phyloP scores from a whole-genome alignment of 805 yeast species.

The Ogataea trehaloabstinens region DNA sequence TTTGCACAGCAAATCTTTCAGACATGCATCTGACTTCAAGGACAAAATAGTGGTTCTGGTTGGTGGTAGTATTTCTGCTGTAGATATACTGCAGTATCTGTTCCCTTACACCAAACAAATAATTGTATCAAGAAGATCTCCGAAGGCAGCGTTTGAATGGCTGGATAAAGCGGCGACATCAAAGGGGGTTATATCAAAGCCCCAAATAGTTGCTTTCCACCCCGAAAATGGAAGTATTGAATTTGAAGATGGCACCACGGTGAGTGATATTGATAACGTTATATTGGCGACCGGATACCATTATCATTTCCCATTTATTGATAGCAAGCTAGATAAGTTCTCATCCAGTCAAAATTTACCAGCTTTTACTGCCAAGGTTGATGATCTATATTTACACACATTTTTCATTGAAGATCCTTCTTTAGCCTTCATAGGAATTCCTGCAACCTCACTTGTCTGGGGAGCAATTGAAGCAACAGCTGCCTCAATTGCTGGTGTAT shows the following conservation, averaged over 20 bases:
- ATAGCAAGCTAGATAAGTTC: conserved; percentile 2
- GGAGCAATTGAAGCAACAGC: conserved; percentile 46
- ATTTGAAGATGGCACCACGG: conserved; percentile 35
- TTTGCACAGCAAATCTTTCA: conserved; percentile 26
- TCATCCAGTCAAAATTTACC: conserved; percentile 7
- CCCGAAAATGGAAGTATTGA: conserved; percentile 30
- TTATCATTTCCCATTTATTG: conserved; percentile 41
- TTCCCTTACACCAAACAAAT: conserved; percentile 24
- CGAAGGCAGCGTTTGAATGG: conserved; percentile 1
- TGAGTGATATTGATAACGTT: conserved; percentile 36
- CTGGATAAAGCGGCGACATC: conserved; percentile 8
- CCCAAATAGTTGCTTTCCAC: conserved; percentile 40
- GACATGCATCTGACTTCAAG: conserved; percentile 26
- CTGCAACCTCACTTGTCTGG: conserved; percentile 40
- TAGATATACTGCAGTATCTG: conserved; percentile 51
- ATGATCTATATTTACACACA: conserved; percentile 27
- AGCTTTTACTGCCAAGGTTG: conserved; percentile 4
- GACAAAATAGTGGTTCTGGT: conserved; percentile 31
- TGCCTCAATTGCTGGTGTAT: conserved; percentile 51
- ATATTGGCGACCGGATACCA: conserved; percentile 53
- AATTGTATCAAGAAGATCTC: conserved; percentile 15
- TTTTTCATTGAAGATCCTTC: conserved; percentile 40
- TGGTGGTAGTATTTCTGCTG: conserved; percentile 59
- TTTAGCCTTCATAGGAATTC: conserved; percentile 37
- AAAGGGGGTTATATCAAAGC: conserved; percentile 25